Base-by-base conservation (phyloP, 2,329 filamentous ascomycete species). In the Ramichloridium luteum region DNA sequence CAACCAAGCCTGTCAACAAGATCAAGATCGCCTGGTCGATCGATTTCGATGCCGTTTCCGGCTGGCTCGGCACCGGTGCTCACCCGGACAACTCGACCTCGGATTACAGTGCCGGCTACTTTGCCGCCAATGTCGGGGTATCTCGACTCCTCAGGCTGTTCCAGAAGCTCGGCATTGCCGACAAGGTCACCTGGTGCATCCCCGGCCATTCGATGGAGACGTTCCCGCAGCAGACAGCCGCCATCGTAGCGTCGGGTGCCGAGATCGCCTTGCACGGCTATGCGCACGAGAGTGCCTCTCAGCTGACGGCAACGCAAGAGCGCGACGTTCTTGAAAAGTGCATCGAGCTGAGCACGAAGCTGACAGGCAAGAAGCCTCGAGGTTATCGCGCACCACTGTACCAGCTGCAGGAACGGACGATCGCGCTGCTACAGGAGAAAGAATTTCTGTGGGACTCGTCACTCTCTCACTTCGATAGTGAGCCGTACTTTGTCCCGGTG, bases 21-120 rank as follows among this genome's bases (percentile, higher is more conserved):
- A 56, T 63, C 43, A 60, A 58, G 28, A 48, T 63, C 18, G 48
- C 57, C 18, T 41, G 59, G 11, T 60, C 58, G 2, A 50, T 64
- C 4, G 70, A 74, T 45, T 67, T 74, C 34, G 71, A 75, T 38
- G 71, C 70, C 9, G 62, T 75, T 2, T 70, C 68, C 1, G 70
- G 70, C 30, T 75, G 68, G 59, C 58, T 74, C 3, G 72, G 72
- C 11, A 74, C 71, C 4, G 69, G 68, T 32, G 55, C 58, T 16
- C 59, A 62, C 32, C 58, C 63, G 3, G 60, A 62, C 32, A 74
- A 73, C 45, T 63, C 61, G 29, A 62, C 72, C 9, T 58, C 69
- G 12, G 69, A 74, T 49, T 72, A 69, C 47, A 66, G 60, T 12
- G 54, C 64, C 3, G 69, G 70, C 6, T 67, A 70, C 47, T 71